Conservation (phyloP, 306 rosid genomes). For the cucumber (Cucumis sativus) region DNA sequence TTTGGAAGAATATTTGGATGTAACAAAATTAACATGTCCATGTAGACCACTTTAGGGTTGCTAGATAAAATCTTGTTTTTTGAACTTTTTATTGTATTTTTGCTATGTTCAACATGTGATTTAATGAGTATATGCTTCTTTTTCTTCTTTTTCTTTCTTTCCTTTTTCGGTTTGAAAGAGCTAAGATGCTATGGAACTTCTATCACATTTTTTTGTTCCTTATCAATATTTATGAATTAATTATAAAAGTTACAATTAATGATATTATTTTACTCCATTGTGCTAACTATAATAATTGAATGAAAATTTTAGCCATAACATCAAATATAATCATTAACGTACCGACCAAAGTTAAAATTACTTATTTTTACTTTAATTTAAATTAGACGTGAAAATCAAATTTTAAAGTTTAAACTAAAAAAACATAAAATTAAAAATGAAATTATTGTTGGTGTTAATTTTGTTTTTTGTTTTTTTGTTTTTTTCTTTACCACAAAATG, state of each 20-base stretch:
- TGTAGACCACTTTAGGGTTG: background rate
- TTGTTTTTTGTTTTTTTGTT: too few species aligned
- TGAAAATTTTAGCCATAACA: background rate
- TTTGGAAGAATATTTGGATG: background rate
- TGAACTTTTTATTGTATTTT: background rate
- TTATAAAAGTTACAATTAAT: background rate
- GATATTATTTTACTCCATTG: background rate
- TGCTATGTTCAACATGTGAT: background rate
- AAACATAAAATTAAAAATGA: too few species aligned
- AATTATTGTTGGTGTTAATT: too few species aligned
- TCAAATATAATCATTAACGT: background rate
- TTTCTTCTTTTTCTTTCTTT: background rate
- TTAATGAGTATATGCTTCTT: background rate
- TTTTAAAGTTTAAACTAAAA: too few species aligned
- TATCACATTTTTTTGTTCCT: too few species aligned
- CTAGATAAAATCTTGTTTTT: background rate
- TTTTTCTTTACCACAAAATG: too few species aligned
- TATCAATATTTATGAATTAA: background rate
- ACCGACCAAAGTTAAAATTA: background rate
- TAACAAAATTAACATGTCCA: background rate
- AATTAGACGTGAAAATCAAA: too few species aligned
- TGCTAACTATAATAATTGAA: background rate
- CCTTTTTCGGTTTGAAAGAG: background rate
- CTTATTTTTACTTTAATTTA: background rate
- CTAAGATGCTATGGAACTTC: background rate